A percentile compares a stretch with the other conserved stretches of the same genome.
Conservation (phyloP, 345 rosid species). For the Boechera stricta region DNA sequence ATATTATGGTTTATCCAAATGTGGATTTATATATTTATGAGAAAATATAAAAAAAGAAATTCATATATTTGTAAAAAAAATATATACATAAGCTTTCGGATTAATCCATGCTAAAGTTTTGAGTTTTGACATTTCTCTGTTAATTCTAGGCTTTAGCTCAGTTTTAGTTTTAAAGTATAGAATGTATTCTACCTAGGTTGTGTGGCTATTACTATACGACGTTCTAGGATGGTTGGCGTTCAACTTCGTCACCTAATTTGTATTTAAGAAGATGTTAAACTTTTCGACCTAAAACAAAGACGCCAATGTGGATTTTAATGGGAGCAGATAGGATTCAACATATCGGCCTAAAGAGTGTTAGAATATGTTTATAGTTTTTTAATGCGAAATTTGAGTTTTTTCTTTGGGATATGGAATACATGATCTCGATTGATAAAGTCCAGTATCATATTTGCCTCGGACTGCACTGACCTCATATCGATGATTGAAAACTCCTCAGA, state of each 20-base stretch:
- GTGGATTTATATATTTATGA: background rate
- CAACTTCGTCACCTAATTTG: slow-evolving; percentile 1
- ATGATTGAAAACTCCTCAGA: too few species aligned
- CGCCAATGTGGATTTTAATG: background rate
- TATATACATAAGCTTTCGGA: background rate
- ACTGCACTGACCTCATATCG: too few species aligned
- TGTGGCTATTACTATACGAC: background rate
- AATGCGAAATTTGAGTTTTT: too few species aligned
- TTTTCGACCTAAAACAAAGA: slow-evolving; percentile 10
- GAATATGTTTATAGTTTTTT: too few species aligned
- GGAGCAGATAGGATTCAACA: too few species aligned
- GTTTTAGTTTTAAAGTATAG: background rate
- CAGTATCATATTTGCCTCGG: too few species aligned
- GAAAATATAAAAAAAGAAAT: background rate
- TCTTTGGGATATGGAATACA: too few species aligned
- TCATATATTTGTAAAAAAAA: background rate
- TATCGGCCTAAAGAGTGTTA: too few species aligned
- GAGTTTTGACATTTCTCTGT: background rate
- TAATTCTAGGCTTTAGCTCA: background rate
- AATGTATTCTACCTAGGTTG: background rate
- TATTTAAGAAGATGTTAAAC: too few species aligned
- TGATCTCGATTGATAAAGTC: too few species aligned
- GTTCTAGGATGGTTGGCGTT: slow-evolving; percentile 32
- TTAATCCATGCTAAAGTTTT: background rate
- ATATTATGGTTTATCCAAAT: background rate